Evolutionary conservation across 345 rosid species (phyloP).

Genomic region (Pistacia vera): DNA sequence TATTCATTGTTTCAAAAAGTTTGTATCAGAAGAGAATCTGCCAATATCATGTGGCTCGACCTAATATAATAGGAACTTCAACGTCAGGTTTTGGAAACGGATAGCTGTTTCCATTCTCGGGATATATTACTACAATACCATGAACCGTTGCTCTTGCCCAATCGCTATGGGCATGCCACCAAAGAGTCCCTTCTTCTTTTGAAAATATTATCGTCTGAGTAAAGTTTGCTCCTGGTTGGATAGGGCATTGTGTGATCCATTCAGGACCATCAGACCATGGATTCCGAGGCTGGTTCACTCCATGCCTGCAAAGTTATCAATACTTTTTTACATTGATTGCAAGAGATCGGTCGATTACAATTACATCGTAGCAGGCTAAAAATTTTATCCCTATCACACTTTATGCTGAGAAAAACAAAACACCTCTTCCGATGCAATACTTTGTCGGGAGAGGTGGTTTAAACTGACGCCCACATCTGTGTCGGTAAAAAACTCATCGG

Average conservation of each 20-base stretch:
- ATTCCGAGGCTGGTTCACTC: background rate
- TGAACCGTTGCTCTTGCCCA: conserved; percentile 43
- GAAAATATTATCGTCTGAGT: conserved; percentile 24
- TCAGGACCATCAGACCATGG: conserved; percentile 39
- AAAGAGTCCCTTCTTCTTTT: background rate
- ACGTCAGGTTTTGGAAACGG: conserved; percentile 36
- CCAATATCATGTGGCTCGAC: conserved; percentile 2
- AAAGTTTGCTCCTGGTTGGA: conserved; percentile 28
- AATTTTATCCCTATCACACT: too few species aligned
- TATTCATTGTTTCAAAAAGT: too few species aligned
- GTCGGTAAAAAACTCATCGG: too few species aligned
- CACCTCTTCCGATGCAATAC: too few species aligned
- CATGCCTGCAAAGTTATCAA: background rate
- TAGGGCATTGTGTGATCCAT: conserved; percentile 43
- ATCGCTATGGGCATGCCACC: conserved; percentile 15
- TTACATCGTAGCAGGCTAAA: too few species aligned
- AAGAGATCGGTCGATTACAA: too few species aligned
- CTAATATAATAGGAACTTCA: conserved; percentile 32
- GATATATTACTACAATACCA: conserved; percentile 34
- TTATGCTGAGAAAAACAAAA: too few species aligned
- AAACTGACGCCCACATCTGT: too few species aligned
- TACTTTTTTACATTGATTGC: too few species aligned
- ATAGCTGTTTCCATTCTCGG: conserved; percentile 24
- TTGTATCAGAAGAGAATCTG: too few species aligned
- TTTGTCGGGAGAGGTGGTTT: too few species aligned